Evolutionary conservation across 2,329 filamentous ascomycete genomes (phyloP), one percentile per base, ranked within the genome.

Genomic region (Acrocalymma vagum): DNA sequence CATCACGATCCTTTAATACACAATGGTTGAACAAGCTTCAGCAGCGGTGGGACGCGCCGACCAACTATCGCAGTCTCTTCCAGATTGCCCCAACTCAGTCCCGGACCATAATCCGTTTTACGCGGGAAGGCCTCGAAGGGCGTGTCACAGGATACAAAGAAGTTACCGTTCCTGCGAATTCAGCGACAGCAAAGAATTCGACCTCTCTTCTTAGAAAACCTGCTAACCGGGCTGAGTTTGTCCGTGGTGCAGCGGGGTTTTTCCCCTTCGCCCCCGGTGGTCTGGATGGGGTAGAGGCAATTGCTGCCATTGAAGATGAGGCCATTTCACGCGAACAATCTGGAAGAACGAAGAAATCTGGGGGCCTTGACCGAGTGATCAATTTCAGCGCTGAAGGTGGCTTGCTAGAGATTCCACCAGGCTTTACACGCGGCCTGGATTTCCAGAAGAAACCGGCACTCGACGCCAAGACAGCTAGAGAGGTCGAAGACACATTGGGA

Each of bases 211-310:
- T 88, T 11, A 83, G 94, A 29, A 95, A 95, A 63, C 93, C 93
- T 3, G 93, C 90, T 10, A 86, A 84, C 42, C 83, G 89, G 48
- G 90, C 89, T 20, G 92, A 97, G 33, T 96, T 97, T 69, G 92
- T 97, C 9, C 82, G 93, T 47, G 94, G 94, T 10, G 92, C 88
- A 23, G 90, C 92, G 6, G 93, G 93, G 0, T 96, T 95, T 73
- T 95, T 96, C 45, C 93, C 93, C 0, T 96, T 97, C 71, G 87
- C 91, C 0, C 93, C 93, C 1, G 92, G 92, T 39, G 94, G 94
- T 1, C 72, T 97, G 10, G 92, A 96, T 46, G 84, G 85, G 2
- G 87, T 96, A 15, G 89, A 95, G 67, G 88, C 89, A 3, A 86
- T 91, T 8, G 90, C 92, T 18, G 89, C 88, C 4, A 78, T 90